Conservation (phyloP, 2,329 filamentous ascomycete genomes). For the Aureobasidium sp. region DNA sequence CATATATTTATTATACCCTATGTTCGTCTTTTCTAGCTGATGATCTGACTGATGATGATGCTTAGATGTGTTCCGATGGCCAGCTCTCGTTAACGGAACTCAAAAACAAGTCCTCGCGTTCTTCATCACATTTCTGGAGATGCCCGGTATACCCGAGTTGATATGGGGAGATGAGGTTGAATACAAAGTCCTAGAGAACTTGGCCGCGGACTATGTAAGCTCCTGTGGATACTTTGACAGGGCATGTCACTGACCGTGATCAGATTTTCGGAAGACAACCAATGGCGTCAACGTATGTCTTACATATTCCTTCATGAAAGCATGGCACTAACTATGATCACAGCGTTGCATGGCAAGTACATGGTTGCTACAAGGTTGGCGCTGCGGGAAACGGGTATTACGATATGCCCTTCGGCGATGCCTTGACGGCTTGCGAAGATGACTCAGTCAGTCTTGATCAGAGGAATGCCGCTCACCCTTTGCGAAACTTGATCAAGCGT, state of each 20-base stretch:
- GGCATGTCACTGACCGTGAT: no score
- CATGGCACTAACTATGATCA: no score
- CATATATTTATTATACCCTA: no score
- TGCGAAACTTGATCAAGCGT: conserved; percentile 54
- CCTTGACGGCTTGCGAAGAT: conserved; percentile 50
- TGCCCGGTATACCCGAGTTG: conserved; percentile 56
- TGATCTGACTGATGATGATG: neutral
- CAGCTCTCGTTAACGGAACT: conserved; percentile 49
- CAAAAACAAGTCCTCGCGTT: conserved; percentile 51
- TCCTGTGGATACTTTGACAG: no score
- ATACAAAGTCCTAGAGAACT: conserved; percentile 57
- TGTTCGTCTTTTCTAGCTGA: neutral
- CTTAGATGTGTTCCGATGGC: conserved; percentile 58
- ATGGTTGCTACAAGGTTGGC: conserved; percentile 55
- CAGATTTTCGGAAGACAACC: conserved; percentile 54
- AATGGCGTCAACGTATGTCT: conserved; percentile 55
- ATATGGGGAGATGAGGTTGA: conserved; percentile 60
- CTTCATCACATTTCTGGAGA: conserved; percentile 52
- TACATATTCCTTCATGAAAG: no score
- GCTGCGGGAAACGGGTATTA: conserved; percentile 46
- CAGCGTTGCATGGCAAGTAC: conserved; percentile 43
- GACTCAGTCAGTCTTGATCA: conserved; percentile 53
- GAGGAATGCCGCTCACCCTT: conserved; percentile 53
- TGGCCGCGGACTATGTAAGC: conserved; percentile 47
- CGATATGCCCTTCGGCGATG: conserved; percentile 50